Percentiles rank a stretch among this genome's conserved stretches.
Evolutionary conservation across 225 moss, liverwort and hornwort species (phyloP).

Genomic region (Antitrichia curtipendula): DNA sequence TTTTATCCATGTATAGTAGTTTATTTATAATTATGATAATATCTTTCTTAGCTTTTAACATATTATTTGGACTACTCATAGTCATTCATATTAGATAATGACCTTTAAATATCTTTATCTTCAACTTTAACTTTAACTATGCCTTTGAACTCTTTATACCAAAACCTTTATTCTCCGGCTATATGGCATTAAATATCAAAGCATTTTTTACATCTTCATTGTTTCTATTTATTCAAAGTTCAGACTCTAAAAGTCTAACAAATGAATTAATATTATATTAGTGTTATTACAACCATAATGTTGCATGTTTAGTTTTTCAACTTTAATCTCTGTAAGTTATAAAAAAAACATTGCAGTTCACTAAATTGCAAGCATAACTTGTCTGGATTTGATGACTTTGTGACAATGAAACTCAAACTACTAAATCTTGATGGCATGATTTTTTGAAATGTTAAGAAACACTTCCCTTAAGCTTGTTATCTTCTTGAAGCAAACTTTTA

Average conservation of each 20-base stretch:
- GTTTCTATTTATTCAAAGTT: neutral
- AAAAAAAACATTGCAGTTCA: fast-evolving
- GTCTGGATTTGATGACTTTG: neutral
- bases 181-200: neutral
- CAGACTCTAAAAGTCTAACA: neutral
- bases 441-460: neutral
- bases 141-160: neutral
- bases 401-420: neutral
- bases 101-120: no score
- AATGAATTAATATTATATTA: no score
- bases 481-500: neutral
- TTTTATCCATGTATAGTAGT: no score
- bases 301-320: neutral
- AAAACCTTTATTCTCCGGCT: fast-evolving
- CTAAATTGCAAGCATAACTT: neutral
- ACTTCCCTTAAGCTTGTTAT: neutral
- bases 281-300: neutral
- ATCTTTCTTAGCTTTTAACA: neutral
- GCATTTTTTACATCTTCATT: neutral
- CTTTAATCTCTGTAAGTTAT: neutral
- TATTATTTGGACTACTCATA: neutral
- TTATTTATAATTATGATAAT: neutral
- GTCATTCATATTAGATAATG: neutral
- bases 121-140: neutral
- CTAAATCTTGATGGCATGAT: neutral